Base-by-base conservation (phyloP, 345 rosid species). In the Salix caprea region DNA sequence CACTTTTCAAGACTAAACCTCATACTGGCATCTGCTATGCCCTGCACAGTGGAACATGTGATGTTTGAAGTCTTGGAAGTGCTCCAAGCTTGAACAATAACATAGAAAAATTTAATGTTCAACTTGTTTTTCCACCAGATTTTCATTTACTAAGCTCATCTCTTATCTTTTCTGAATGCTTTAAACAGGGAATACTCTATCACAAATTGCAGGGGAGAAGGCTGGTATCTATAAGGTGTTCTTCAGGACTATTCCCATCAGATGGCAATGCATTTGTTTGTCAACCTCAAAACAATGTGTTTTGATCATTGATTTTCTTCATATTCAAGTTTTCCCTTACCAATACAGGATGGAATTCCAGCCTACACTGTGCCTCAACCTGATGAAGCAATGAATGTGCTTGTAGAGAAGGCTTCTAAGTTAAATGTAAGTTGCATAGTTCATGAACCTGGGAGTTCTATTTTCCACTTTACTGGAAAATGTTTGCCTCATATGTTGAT, bases 201-300 rank as follows among this genome's bases (percentile, higher is more conserved):
- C 93, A 58, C 85, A 90, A 91, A 96, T 96, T 82, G 98, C 98
- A 72, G 95, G 98, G 81, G 97, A 92, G 83, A 96, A 96, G 82
- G 98, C 99, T 87, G 98, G 99, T 61, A 93, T 96, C 80, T 87
- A 92, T 77, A 96, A 96, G 99, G 99, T 95, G 83, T 79, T 79
- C 61, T 74, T 64, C 23, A n/a, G 36, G 62, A 26, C 69, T 18
- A 76, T 9, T 30, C 65, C 48, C 15, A 9, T 23, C 26, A 10
- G 62, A n/a, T 84, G 70, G 72, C 62, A 68, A n/a, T 28, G 39
- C 18, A 65, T n/a, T 60, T 61, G 28, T 65, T 68, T 61, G 61
- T 12, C 34, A 46, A 12, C 23, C 19, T 21, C 52, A 26, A 37
- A 77, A 62, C 19, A 40, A 16, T 46, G 56, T 52, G 28, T 52